Conservation (phyloP, 2,329 filamentous ascomycete genomes). For the Botrytis hyacinthi region DNA sequence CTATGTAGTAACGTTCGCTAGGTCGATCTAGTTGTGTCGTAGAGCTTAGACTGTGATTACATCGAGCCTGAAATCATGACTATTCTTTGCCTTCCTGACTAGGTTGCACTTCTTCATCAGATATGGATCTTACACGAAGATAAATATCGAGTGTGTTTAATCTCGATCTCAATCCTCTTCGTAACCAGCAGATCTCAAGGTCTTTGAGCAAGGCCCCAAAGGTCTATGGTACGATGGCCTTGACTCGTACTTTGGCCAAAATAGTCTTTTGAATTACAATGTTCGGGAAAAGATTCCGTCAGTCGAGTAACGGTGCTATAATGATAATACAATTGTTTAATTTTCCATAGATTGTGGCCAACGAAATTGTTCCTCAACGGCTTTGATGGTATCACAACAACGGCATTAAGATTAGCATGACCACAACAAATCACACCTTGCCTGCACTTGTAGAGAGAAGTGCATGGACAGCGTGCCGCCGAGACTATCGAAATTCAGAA, state of each 20-base stretch:
- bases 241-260: not conserved
- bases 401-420: conserved; percentile 1
- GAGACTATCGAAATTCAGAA: not conserved
- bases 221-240: not conserved
- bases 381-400: not conserved
- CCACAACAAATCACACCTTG: not conserved
- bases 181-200: not conserved
- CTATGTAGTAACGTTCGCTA: not conserved
- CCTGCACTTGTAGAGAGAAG: not conserved
- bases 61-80: not conserved
- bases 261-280: not conserved
- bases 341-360: not conserved
- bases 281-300: not conserved
- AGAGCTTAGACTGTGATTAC: not conserved
- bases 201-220: too few species aligned
- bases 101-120: not conserved
- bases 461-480: conserved; percentile 11
- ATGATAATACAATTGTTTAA: not conserved
- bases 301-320: not conserved
- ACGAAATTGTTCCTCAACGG: not conserved
- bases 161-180: not conserved
- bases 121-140: not conserved
- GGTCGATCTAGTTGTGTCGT: not conserved
- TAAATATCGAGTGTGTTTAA: not conserved
- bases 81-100: not conserved